Evolutionary conservation across 108 stramenopile genomes (phyloP).

Genomic region (Pseudonitzschia pungens): DNA sequence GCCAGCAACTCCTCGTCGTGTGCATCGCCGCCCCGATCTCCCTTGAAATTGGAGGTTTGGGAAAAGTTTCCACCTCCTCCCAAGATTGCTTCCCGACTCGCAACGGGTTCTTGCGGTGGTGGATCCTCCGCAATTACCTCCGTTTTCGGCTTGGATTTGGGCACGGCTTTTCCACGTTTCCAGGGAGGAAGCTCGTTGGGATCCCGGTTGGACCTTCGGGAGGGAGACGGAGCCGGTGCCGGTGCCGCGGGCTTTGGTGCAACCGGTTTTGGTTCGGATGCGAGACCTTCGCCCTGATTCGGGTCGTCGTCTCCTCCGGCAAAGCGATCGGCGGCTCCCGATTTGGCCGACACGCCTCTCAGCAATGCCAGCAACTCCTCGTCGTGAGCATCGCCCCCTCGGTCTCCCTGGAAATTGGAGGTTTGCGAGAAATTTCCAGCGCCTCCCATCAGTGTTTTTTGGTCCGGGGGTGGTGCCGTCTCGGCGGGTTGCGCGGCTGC

Average conservation of each 20-base stretch:
- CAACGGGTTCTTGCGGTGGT: too few species aligned
- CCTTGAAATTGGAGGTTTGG: slow-evolving; percentile 49
- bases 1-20: slow-evolving; percentile 78
- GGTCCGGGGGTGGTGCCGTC: too few species aligned
- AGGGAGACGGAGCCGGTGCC: too few species aligned
- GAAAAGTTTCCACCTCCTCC: slow-evolving; percentile 21
- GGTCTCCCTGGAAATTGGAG: slow-evolving; percentile 51
- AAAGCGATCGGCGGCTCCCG: slow-evolving; percentile 46
- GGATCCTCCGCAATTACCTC: too few species aligned
- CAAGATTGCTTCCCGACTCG: too few species aligned
- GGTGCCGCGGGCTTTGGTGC: too few species aligned
- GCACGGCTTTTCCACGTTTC: slow-evolving; percentile 21
- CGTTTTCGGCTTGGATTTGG: too few species aligned
- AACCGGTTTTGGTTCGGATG: too few species aligned
- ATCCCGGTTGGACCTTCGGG: too few species aligned
- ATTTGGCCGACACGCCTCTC: slow-evolving; percentile 60
- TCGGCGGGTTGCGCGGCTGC: too few species aligned
- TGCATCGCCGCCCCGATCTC: slow-evolving; percentile 74
- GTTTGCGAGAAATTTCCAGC: not conserved
- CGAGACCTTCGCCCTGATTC: too few species aligned
- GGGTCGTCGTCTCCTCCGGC: slow-evolving; percentile 24
- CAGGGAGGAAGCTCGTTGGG: slow-evolving; percentile 26
- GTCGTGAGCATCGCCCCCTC: slow-evolving; percentile 76
- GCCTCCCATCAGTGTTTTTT: too few species aligned
- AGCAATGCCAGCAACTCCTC: slow-evolving; percentile 72